A percentile compares a stretch with the other conserved stretches of the same genome.
Conservation (phyloP, 2,329 filamentous ascomycete genomes). For the Nigrograna mackinnonii region DNA sequence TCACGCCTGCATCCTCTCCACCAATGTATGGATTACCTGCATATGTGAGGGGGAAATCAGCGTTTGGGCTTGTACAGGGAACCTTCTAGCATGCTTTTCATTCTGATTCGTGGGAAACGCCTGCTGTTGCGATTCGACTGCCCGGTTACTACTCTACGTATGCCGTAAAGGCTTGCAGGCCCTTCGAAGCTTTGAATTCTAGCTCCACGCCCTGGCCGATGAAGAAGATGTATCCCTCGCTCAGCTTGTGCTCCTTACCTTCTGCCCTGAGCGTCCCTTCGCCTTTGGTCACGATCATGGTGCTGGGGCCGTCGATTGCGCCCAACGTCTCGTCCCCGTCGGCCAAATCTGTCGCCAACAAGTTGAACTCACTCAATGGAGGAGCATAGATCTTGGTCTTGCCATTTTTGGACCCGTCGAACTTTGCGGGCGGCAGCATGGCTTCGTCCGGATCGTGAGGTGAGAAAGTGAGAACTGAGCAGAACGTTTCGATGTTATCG, state of each 20-base stretch:
- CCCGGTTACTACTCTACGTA: too few species aligned
- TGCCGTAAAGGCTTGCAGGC: slow-evolving; percentile 50
- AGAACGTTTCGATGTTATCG: slow-evolving; percentile 67
- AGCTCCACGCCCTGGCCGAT: slow-evolving; percentile 62
- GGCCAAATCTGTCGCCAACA: slow-evolving; percentile 63
- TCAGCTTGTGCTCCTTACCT: slow-evolving; percentile 56
- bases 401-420: slow-evolving; percentile 58
- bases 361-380: slow-evolving; percentile 72
- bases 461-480: slow-evolving; percentile 64
- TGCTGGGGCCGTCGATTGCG: slow-evolving; percentile 62
- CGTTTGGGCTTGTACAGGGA: too few species aligned
- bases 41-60: too few species aligned
- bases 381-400: slow-evolving; percentile 68
- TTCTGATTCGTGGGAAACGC: too few species aligned
- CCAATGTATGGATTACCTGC: too few species aligned
- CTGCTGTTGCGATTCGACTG: too few species aligned
- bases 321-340: slow-evolving; percentile 63
- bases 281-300: slow-evolving; percentile 66
- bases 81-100: too few species aligned
- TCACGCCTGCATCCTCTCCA: too few species aligned
- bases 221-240: slow-evolving; percentile 68
- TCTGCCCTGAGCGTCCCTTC: slow-evolving; percentile 59
- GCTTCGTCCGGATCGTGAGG: slow-evolving; percentile 63
- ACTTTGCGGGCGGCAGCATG: slow-evolving; percentile 54
- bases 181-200: slow-evolving; percentile 48